Evolutionary conservation across 192 early-diverging fungal species (phyloP), one percentile per base, ranked within the genome.

Genomic region (Geosiphon pyriformis): DNA sequence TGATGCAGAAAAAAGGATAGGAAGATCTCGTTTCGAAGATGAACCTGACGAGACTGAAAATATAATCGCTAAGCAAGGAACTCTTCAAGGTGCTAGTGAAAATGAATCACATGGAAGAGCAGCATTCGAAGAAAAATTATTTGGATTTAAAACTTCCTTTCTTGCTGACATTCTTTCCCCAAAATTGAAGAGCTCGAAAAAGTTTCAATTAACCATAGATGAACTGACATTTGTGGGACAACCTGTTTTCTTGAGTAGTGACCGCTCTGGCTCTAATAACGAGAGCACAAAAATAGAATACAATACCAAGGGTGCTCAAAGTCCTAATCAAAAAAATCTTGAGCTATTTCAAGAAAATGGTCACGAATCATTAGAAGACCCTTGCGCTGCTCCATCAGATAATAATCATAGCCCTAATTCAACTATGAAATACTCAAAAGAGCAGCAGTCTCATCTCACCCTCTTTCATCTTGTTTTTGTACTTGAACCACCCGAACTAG

Each of bases 101-200:
- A 48, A 74, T 70, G 35, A 62, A 59, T 31, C 59, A 2, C 12
- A 18, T 26, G 52, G 54, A 49, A 22, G 2, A 10, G 49, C 26
- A 47, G 62, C 49, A 33, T 35, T 54, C 7, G 20, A 54, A 25
- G 71, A 85, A 20, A 51, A 50, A 17, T 74, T 90, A 32, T 76
- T 84, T 56, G 88, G 91, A 53, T 89, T 91, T 61, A 86, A 94
- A 10, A 78, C 84, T 18, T 80, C 83, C 27, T 81, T 91, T 55
- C 82, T 94, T 29, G 90, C 92, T 8, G 87, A 94, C 63, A 63
- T 92, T n/a, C 82, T 96, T n/a, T 88, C 91, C 2, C 94, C 94
- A 8, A 92, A 89, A 75, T 76, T 85, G 26, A 78, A 94, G 26
- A 87, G 92, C 71, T 90, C 94, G 69, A 78, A 81, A 50, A 80